A percentile compares a stretch with the other conserved stretches of the same genome.
phyloP scores from a whole-genome alignment of 805 yeast genomes.

The Cyberlindnera xishuangbannaensis region DNA sequence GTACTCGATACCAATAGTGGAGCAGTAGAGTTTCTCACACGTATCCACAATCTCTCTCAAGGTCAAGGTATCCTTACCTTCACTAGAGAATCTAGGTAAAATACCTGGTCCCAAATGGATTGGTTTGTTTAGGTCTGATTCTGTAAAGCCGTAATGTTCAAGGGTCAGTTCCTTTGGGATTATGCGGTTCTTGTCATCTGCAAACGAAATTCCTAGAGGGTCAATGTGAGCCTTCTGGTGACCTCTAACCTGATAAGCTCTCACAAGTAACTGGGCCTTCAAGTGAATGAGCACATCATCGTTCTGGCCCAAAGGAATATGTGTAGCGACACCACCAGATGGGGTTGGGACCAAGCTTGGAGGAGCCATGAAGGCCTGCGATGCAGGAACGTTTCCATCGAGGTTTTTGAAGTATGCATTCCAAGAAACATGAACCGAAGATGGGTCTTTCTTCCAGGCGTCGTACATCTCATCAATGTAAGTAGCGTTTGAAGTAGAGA shows the following conservation, averaged over 20 bases:
- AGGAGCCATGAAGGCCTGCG: constrained; percentile 82
- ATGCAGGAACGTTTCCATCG: constrained; percentile 62
- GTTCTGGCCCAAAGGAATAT: constrained; percentile 43
- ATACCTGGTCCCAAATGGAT: constrained; percentile 97
- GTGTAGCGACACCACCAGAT: constrained; percentile 66
- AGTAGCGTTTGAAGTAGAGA: constrained; percentile 78
- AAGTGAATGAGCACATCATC: constrained; percentile 74
- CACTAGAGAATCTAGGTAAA: constrained; percentile 78
- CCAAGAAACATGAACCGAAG: constrained; percentile 94
- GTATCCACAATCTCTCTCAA: constrained; percentile 71
- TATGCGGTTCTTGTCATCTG: constrained; percentile 48
- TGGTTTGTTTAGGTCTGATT: constrained; percentile 73
- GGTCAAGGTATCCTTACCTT: constrained; percentile 54
- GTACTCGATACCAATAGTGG: constrained; percentile 88
- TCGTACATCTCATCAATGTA: constrained; percentile 97
- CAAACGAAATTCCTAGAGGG: constrained; percentile 89
- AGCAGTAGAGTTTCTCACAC: constrained; percentile 84
- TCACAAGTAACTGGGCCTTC: constrained; percentile 91
- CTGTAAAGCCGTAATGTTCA: constrained; percentile 89
- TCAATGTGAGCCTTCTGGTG: constrained; percentile 93
- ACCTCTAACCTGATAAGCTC: constrained; percentile 99
- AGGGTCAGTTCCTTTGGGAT: constrained; percentile 83
- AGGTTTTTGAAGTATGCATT: constrained; percentile 92
- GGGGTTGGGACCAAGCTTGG: constrained; percentile 85
- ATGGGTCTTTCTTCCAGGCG: constrained; percentile 89